These are phyloP conservation scores for Hericium alpestre DNA, from an alignment of 768 basidiomycete species.

Conservation along the genomic window DNA sequence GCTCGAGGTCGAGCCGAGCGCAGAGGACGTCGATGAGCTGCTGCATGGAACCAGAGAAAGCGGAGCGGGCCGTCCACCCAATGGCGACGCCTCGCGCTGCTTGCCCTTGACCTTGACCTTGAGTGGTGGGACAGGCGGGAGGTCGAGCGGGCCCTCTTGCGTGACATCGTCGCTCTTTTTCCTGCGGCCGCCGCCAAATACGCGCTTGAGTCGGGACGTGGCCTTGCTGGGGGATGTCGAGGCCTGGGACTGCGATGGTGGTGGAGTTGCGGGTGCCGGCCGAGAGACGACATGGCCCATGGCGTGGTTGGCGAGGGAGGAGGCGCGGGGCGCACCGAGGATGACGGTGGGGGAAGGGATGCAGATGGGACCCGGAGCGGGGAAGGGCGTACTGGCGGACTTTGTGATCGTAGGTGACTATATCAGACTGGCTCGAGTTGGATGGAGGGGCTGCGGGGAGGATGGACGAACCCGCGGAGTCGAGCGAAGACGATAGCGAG, in stretches of 20 bases:
- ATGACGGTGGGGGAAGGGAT: constrained; percentile 11
- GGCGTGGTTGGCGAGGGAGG: constrained; percentile 17
- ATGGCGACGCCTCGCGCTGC: not conserved
- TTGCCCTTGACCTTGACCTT: constrained; percentile 8
- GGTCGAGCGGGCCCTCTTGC: constrained; percentile 4
- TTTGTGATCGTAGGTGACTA: constrained; percentile 32
- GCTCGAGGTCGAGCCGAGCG: no score
- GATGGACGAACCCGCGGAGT: constrained; percentile 31
- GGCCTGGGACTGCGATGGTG: constrained; percentile 14
- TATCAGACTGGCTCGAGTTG: constrained; percentile 30
- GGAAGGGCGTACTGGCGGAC: constrained; percentile 20
- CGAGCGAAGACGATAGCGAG: constrained; percentile 35
- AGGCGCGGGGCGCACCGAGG: constrained; percentile 20
- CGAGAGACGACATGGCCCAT: constrained; percentile 31
- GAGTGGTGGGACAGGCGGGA: not conserved
- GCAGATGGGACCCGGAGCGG: no score
- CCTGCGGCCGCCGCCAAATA: constrained; percentile 37
- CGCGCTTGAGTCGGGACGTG: constrained; percentile 41
- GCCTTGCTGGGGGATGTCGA: constrained; percentile 24
- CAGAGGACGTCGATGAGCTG: no score
- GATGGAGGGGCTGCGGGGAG: constrained; percentile 26
- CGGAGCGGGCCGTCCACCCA: not conserved
- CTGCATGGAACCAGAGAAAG: not conserved
- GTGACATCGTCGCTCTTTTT: constrained; percentile 45
- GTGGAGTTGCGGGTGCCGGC: constrained; percentile 15